Evolutionary conservation across 768 basidiomycete genomes (phyloP), one percentile per base, ranked within the genome.

Genomic region (Strobilomyces confusus): DNA sequence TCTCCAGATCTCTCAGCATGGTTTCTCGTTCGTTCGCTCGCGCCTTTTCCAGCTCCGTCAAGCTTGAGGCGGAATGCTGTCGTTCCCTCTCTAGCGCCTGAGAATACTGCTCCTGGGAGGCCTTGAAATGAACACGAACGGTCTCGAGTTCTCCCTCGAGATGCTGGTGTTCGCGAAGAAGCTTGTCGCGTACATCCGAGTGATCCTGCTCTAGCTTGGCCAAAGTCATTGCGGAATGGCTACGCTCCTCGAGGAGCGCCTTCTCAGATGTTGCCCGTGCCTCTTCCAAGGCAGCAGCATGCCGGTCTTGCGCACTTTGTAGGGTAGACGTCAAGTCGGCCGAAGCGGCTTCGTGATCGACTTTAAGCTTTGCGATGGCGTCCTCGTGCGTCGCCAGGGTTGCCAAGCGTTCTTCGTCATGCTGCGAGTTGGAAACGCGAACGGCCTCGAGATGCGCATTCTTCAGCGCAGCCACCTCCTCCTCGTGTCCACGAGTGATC

Each of bases 121-220:
- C 67, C 48, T 69, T 68, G 26, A 70, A 63, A 14, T 71, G 68
- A 8, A 69, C 60, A 63, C 83, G 86, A 64, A 82, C 72, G 9
- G 79, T 73, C 59, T 84, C 81, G 14, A 90, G 68, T 64, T 92
- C 84, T 55, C 82, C 58, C 23, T 52, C 42, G 12, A 79, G 69
- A 29, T 66, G 48, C 38, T 71, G 70, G 52, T 68, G 71, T 38
- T 73, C 72, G 53, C 66, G 69, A 25, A 64, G 58, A 29, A 77
- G 62, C 20, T 68, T 68, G 54, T 77, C 76, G 17, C 75, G 72
- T 48, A 83, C 81, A 40, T 77, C 70, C 22, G 72, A 63, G 44
- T 86, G 80, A 42, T 75, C 73, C 26, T 61, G 64, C 53, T 79
- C 73, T 20, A 86, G 66, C 15, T 80, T 80, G n/a, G 77, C 75